A percentile compares a stretch with the other conserved stretches of the same genome.
Conservation (phyloP, 768 basidiomycete genomes). For the Hygrophorus pudorinus region DNA sequence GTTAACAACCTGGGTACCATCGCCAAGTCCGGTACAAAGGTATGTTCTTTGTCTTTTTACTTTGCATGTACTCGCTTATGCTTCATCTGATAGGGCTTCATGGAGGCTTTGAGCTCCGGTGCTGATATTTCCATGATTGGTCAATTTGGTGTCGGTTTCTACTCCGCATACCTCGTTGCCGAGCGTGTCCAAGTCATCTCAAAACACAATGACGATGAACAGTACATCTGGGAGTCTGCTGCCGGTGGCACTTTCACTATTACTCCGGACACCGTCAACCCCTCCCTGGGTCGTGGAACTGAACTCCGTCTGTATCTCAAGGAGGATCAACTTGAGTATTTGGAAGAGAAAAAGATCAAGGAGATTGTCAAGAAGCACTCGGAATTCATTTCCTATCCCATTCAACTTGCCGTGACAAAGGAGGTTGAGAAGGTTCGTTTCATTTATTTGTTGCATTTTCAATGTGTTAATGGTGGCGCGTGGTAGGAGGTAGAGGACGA, state of each 20-base stretch:
- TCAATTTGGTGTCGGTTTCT: slow-evolving; percentile 99
- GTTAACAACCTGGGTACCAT: slow-evolving; percentile 99
- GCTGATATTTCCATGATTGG: slow-evolving; percentile 96
- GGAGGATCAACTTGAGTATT: slow-evolving; percentile 98
- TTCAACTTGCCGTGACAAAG: slow-evolving; percentile 96
- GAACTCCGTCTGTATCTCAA: slow-evolving; percentile 90
- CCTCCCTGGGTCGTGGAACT: slow-evolving; percentile 86
- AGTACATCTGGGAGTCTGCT: slow-evolving; percentile 99
- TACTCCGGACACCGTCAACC: slow-evolving; percentile 85
- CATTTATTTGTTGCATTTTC: background rate
- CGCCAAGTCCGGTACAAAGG: slow-evolving; percentile 91
- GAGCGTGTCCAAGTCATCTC: slow-evolving; percentile 98
- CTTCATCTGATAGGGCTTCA: slow-evolving; percentile 69
- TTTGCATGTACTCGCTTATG: slow-evolving; percentile 4
- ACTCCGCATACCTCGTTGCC: slow-evolving; percentile 98
- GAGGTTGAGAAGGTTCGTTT: slow-evolving; percentile 91
- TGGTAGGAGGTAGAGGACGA: slow-evolving; percentile 79
- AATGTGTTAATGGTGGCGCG: slow-evolving; percentile 6
- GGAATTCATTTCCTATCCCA: slow-evolving; percentile 99
- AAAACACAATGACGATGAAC: slow-evolving; percentile 99
- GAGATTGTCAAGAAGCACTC: slow-evolving; percentile 99
- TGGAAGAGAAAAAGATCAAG: slow-evolving; percentile 99
- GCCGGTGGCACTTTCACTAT: slow-evolving; percentile 99
- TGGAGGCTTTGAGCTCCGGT: slow-evolving; percentile 92
- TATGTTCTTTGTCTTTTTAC: slow-evolving; percentile 20